phyloP scores from a whole-genome alignment of 306 rosid species.

The Lathyrus aphaca region DNA sequence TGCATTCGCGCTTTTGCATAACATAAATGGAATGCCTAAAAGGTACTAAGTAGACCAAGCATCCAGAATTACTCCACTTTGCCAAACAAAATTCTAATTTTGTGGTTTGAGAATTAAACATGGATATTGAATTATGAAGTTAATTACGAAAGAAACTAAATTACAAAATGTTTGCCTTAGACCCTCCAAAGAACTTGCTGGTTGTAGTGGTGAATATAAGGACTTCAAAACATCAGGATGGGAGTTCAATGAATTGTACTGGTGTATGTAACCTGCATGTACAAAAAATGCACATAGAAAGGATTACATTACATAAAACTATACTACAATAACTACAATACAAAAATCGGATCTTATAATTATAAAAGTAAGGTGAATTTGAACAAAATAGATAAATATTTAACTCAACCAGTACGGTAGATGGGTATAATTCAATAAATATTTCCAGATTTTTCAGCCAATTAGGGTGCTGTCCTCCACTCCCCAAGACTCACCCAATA shows the following conservation, averaged over 20 bases:
- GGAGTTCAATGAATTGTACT: slow-evolving; percentile 91
- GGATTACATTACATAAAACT: slow-evolving; percentile 26
- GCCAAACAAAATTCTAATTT: not conserved
- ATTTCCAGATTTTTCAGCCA: slow-evolving; percentile 23
- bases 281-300: slow-evolving; percentile 36
- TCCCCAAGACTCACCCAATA: not conserved
- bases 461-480: not conserved
- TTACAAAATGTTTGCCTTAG: slow-evolving; percentile 65
- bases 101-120: slow-evolving; percentile 26
- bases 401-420: slow-evolving; percentile 2
- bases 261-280: slow-evolving; percentile 80
- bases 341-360: slow-evolving; percentile 6
- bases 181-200: slow-evolving; percentile 94
- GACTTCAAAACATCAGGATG: slow-evolving; percentile 97
- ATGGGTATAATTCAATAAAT: slow-evolving; percentile 25
- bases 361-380: slow-evolving; percentile 33
- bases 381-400: slow-evolving; percentile 1
- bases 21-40: slow-evolving; percentile 16
- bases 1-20: slow-evolving; percentile 13
- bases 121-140: slow-evolving; percentile 24
- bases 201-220: slow-evolving; percentile 95
- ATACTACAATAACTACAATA: not conserved
- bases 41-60: not conserved
- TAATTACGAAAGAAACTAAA: slow-evolving; percentile 39
- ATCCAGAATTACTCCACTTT: slow-evolving; percentile 30